Evolutionary conservation across 2,329 filamentous ascomycete genomes (phyloP).

Genomic region (Fusarium udum): DNA sequence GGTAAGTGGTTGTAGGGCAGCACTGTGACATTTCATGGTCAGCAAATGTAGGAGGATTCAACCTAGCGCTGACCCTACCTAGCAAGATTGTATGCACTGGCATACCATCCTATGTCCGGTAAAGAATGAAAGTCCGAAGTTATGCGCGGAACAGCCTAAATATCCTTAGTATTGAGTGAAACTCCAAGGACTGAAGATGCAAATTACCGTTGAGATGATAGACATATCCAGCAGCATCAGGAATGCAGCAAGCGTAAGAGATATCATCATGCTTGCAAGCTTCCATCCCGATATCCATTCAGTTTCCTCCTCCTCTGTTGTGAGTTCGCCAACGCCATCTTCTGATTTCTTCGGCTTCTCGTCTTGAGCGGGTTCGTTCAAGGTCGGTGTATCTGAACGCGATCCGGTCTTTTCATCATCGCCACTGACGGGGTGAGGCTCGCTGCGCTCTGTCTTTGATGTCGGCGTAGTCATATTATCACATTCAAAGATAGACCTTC

Average conservation of each 20-base stretch:
- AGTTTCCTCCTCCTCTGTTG: conserved; percentile 15
- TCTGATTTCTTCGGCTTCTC: conserved; percentile 5
- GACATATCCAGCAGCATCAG: conserved; percentile 62
- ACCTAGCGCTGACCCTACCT: conserved; percentile 45
- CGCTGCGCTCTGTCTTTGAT: neutral
- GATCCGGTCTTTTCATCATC: conserved; percentile 13
- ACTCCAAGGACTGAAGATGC: neutral
- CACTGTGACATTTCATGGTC: conserved; percentile 45
- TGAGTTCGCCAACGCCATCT: neutral
- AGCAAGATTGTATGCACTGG: conserved; percentile 58
- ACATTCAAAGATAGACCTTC: neutral
- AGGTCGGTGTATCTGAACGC: conserved; percentile 28
- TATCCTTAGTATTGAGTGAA: neutral
- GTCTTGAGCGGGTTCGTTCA: conserved; percentile 26
- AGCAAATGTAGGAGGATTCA: conserved; percentile 37
- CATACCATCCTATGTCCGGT: conserved; percentile 66
- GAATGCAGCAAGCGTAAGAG: conserved; percentile 56
- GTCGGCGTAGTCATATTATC: conserved; percentile 4
- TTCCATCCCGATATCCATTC: conserved; percentile 44
- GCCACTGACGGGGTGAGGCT: neutral
- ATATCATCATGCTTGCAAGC: conserved; percentile 48
- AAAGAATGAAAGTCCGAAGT: conserved; percentile 61
- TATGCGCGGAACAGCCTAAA: conserved; percentile 58
- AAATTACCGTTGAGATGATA: conserved; percentile 60
- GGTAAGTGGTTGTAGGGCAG: conserved; percentile 60